Evolutionary conservation across 306 rosid species (phyloP), one percentile per base, ranked within the genome.

Genomic region (Sicyos edulis): DNA sequence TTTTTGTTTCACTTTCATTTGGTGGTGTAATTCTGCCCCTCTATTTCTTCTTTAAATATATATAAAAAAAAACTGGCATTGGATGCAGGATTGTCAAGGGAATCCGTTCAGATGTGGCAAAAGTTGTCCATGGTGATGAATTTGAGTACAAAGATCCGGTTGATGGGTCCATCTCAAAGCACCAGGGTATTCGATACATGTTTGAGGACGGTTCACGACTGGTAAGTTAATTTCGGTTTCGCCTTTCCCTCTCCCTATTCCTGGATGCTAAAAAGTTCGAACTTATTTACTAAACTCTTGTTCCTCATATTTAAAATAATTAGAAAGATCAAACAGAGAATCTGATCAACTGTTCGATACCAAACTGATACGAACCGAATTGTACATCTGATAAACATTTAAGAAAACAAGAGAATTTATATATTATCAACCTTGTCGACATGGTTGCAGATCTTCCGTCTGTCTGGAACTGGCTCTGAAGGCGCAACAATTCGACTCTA

Each of bases 191-290:
- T 80, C 91, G 99, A 60, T 95, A 95, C 80, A 75, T 95, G 85
- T 95, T 95, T 68, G 95, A 86, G 91, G 99, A 95, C 70, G 99
- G 99, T 50, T 95, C 99, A 24, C 86, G 97, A 86, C 84, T 95
- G 96, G 99, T 95, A 78, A 26, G 29, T 26, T 26, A 26, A 26
- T 26, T 26, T 26, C 29, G 29, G 29, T 1, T 1, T 3, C 1
- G 29, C 29, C 29, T 26, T 26, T 26, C 29, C 29, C 1, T 1
- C 29, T 26, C 29, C 3, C 29, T 26, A 26, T 26, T 3, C 29
- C 29, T 1, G 29, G 29, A 26, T 26, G 29, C 29, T 26, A 26
- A 26, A 26, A 26, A 26, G 29, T 26, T 26, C 2, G 3, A 37
- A 8, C 8, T 37, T 37, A 7, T 37, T 7, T 37, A 37, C 40